phyloP scores from a whole-genome alignment of 2,329 filamentous ascomycete genomes.

The Neocatenulostroma microsporum region DNA sequence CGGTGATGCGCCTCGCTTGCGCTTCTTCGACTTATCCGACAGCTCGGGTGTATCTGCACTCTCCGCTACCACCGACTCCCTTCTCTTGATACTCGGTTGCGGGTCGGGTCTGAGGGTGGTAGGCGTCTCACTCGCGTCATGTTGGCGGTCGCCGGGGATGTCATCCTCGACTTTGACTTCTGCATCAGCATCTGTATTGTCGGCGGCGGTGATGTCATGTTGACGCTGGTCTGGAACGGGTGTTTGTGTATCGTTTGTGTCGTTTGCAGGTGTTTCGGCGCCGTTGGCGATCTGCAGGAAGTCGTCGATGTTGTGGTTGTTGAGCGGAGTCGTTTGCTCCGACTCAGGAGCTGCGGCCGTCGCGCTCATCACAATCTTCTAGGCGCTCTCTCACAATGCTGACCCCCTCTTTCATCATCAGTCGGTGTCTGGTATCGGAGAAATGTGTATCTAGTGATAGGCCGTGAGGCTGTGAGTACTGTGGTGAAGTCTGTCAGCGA shows the following conservation, averaged over 20 bases:
- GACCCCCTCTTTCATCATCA: slow-evolving; percentile 15
- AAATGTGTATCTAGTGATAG: slow-evolving; percentile 14
- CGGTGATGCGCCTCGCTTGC: slow-evolving; percentile 38
- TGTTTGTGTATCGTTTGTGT: too few relatives aligned
- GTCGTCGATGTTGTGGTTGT: too few relatives aligned
- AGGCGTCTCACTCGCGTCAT: slow-evolving; percentile 9
- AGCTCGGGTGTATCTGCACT: slow-evolving; percentile 5
- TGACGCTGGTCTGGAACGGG: too few relatives aligned
- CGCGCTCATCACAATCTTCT: slow-evolving; percentile 10
- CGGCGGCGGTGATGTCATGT: too few relatives aligned
- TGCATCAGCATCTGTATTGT: neutral
- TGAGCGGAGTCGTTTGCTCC: slow-evolving; percentile 1
- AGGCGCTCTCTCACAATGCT: slow-evolving; percentile 5
- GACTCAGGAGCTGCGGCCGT: slow-evolving; percentile 4
- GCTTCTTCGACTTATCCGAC: slow-evolving; percentile 47
- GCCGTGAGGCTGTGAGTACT: slow-evolving; percentile 8
- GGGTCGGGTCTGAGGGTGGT: slow-evolving; percentile 19
- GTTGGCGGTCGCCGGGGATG: neutral
- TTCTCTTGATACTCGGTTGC: slow-evolving; percentile 23
- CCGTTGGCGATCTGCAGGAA: too few relatives aligned
- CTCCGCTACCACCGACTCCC: slow-evolving; percentile 20
- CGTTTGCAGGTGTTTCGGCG: too few relatives aligned
- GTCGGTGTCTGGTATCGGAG: slow-evolving; percentile 4
- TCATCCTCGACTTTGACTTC: slow-evolving; percentile 4
- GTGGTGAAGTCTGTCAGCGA: slow-evolving; percentile 27